Conservation (phyloP, 306 rosid species). For the Geum urbanum region DNA sequence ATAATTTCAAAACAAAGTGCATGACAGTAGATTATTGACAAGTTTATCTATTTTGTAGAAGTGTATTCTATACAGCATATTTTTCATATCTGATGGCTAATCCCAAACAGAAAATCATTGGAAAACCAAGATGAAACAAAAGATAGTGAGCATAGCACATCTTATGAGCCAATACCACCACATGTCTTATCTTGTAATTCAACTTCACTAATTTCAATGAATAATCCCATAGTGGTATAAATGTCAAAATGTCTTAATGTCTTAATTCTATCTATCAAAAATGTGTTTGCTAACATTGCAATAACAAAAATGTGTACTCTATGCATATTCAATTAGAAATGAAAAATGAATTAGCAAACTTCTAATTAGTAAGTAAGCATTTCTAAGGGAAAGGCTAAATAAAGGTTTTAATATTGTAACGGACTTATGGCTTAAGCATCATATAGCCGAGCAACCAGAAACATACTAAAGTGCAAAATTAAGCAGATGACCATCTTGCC, state of each 20-base stretch:
- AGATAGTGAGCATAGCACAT: too few species aligned
- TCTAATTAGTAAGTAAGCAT: neutral
- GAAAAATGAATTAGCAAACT: neutral
- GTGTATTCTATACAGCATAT: neutral
- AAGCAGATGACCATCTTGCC: neutral
- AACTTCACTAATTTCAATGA: neutral
- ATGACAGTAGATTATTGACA: neutral
- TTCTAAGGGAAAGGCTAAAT: neutral
- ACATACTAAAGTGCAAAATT: neutral
- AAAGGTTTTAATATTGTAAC: neutral
- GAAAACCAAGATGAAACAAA: too few species aligned
- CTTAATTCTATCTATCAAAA: neutral
- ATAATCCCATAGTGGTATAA: neutral
- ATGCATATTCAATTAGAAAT: neutral
- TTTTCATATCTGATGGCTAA: neutral
- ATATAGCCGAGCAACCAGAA: neutral
- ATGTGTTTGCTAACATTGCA: neutral
- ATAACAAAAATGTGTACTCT: neutral
- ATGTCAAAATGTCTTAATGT: too few species aligned
- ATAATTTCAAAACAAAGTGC: slow-evolving; percentile 3
- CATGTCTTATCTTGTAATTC: neutral
- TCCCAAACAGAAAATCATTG: too few species aligned
- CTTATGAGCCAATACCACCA: too few species aligned
- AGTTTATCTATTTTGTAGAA: neutral
- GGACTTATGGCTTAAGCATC: neutral